A percentile compares a stretch with the other conserved stretches of the same genome.
Conservation (phyloP, 352 stramenopile genomes). For the Saprolegnia parasitica region DNA sequence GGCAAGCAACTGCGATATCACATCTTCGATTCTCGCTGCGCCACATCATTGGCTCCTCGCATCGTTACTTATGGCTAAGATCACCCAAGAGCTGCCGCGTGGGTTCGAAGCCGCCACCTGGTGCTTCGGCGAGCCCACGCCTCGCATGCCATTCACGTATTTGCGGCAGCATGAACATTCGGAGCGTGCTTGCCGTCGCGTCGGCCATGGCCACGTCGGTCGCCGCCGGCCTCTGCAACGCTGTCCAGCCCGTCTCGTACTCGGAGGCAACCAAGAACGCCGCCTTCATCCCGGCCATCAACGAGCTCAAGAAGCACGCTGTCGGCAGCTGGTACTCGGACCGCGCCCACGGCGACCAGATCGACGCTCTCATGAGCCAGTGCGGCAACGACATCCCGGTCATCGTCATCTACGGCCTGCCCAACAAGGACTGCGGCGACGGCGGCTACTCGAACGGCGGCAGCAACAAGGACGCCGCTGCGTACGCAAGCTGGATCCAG, state of each 20-base stretch:
- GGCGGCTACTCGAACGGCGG: conserved; percentile 34
- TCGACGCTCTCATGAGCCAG: neutral
- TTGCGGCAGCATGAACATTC: no score
- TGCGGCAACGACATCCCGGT: conserved; percentile 29
- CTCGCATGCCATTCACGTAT: no score
- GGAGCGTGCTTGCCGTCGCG: no score
- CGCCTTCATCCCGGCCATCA: no score
- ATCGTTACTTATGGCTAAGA: no score
- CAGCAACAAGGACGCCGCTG: conserved; percentile 33
- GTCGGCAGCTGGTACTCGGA: neutral
- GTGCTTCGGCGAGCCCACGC: no score
- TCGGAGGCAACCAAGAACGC: conserved; percentile 40
- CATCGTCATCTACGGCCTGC: conserved; percentile 36
- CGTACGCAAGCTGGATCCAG: conserved; percentile 33
- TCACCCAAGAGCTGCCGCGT: no score
- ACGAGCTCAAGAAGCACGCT: conserved; percentile 1
- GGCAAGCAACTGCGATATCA: no score
- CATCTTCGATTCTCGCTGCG: no score
- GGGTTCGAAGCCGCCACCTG: no score
- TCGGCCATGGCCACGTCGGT: no score
- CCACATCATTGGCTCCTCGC: no score
- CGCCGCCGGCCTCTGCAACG: neutral
- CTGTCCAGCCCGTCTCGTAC: conserved; percentile 40
- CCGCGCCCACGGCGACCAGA: neutral
- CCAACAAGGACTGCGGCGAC: conserved; percentile 37